Conservation (phyloP, 345 rosid genomes). For the Dovyalis caffra region DNA sequence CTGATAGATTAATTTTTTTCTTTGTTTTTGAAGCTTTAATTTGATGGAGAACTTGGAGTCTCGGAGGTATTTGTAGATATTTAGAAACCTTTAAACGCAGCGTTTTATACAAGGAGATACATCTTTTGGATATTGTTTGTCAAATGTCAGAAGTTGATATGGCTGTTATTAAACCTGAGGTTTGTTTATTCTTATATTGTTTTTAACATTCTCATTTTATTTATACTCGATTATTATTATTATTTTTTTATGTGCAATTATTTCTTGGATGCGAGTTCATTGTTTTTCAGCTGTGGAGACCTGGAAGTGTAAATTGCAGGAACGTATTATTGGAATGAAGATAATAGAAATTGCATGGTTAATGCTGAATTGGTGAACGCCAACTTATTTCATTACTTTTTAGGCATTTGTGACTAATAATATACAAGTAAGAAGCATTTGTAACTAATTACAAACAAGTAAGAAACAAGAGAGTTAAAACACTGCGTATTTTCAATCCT, state of each 20-base stretch:
- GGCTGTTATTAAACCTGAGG: conserved; percentile 34
- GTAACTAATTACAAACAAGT: not conserved
- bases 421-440: not conserved
- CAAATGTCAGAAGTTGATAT: conserved; percentile 29
- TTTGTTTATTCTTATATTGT: not conserved
- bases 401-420: not conserved
- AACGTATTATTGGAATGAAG: not conserved
- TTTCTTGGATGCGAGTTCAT: not conserved
- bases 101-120: conserved; percentile 13
- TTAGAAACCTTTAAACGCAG: not conserved
- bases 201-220: not conserved
- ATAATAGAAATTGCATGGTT: not conserved
- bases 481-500: not conserved
- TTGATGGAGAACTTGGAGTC: not conserved
- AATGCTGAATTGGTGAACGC: too few species aligned
- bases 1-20: not conserved
- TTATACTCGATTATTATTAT: too few species aligned
- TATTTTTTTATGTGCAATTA: too few species aligned
- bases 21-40: not conserved
- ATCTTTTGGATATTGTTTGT: conserved; percentile 11
- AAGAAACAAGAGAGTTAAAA: not conserved
- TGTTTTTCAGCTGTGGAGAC: not conserved
- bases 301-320: not conserved
- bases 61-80: not conserved
- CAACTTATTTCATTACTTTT: not conserved